Evolutionary conservation across 2,329 filamentous ascomycete species (phyloP).

Genomic region (Botryotinia globosa): DNA sequence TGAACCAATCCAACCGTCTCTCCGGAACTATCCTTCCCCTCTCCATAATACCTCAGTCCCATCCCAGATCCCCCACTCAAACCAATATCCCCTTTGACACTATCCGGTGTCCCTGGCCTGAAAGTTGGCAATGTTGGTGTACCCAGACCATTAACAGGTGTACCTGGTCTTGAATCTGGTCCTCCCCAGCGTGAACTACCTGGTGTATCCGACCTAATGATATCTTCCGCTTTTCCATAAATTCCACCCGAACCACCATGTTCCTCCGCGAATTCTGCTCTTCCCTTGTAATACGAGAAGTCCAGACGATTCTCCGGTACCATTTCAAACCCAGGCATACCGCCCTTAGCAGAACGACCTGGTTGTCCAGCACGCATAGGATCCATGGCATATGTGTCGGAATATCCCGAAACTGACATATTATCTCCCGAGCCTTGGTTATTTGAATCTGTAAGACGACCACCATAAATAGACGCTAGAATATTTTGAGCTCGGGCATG

Average conservation of each 20-base stretch:
- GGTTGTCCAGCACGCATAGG: constrained; percentile 60
- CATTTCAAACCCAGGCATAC: constrained; percentile 77
- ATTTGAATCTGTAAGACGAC: constrained; percentile 68
- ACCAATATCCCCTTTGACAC: constrained; percentile 5
- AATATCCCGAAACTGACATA: constrained; percentile 67
- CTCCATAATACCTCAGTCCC: constrained; percentile 2
- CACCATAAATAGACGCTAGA: constrained; percentile 80
- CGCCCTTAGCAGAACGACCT: constrained; percentile 38
- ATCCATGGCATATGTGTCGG: constrained; percentile 77
- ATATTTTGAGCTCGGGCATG: constrained; percentile 85
- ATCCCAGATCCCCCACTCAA: constrained; percentile 1
- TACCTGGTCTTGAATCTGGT: constrained; percentile 32
- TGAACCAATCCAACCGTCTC: constrained; percentile 9
- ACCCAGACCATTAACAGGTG: constrained; percentile 13
- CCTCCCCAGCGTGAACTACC: constrained; percentile 27
- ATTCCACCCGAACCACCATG: constrained; percentile 71
- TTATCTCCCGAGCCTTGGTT: constrained; percentile 56
- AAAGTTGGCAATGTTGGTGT: neutral
- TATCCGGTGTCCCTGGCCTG: constrained; percentile 9
- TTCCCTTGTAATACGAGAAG: constrained; percentile 86
- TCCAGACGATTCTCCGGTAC: constrained; percentile 86
- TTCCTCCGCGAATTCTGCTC: constrained; percentile 81
- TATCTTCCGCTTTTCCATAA: constrained; percentile 58
- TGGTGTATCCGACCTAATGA: constrained; percentile 42
- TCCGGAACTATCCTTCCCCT: neutral